Conservation (phyloP, 2,329 filamentous ascomycete species). For the Arthrobotrys iridis region DNA sequence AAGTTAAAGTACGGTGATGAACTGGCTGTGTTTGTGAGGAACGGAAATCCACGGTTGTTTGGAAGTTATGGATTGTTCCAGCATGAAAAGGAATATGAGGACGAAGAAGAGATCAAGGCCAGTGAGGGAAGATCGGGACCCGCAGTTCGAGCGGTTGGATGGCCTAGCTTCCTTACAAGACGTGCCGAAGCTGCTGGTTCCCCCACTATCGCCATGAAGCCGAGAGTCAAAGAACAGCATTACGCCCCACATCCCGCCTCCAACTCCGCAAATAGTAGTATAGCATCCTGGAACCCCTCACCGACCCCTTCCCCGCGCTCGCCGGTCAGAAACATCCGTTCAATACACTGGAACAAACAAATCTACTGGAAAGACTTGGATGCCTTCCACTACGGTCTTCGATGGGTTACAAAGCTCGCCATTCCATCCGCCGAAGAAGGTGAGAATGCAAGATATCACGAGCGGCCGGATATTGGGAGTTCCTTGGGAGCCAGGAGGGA, state of each 20-base stretch:
- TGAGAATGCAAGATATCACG: slow-evolving; percentile 1
- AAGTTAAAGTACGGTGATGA: slow-evolving; percentile 5
- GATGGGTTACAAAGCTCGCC: slow-evolving; percentile 18
- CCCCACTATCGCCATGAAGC: not conserved
- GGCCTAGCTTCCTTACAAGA: not conserved
- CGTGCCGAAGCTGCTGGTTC: not conserved
- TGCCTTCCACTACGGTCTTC: slow-evolving; percentile 25
- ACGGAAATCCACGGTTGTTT: slow-evolving; percentile 16
- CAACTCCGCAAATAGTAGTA: not conserved
- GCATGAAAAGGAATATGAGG: not conserved
- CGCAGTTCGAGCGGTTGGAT: not conserved
- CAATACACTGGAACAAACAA: not conserved
- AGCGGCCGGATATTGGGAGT: slow-evolving; percentile 25
- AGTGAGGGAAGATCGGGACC: not conserved
- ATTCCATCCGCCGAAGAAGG: slow-evolving; percentile 16
- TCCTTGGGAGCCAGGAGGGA: slow-evolving; percentile 2
- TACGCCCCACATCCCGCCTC: not conserved
- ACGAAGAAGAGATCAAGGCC: not conserved
- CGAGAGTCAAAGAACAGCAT: too few relatives aligned
- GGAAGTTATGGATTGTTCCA: slow-evolving; percentile 22
- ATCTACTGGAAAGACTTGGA: slow-evolving; percentile 5
- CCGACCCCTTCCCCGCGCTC: slow-evolving; percentile 1
- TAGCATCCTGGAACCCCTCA: slow-evolving; percentile 13
- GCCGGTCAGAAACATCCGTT: not conserved
- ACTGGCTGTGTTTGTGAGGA: slow-evolving; percentile 28